Evolutionary conservation across 441 rosid species (phyloP).

Genomic region (Dalechampia spathulata): DNA sequence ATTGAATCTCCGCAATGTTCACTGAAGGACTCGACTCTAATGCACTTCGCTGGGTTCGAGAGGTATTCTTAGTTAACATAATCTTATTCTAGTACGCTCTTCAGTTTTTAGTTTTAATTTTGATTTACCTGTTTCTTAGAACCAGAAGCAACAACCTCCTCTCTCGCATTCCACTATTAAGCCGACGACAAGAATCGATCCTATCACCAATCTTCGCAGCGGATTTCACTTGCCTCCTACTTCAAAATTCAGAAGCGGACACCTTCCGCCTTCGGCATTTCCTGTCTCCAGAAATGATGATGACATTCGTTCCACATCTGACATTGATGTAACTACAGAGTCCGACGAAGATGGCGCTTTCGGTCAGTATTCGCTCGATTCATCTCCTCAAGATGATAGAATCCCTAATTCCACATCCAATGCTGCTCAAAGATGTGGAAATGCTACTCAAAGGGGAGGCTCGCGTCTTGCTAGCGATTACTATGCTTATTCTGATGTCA

Average conservation of each 20-base stretch:
- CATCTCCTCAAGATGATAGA: constrained; percentile 65
- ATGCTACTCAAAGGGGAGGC: constrained; percentile 25
- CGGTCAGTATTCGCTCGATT: constrained; percentile 56
- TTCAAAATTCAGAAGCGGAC: constrained; percentile 59
- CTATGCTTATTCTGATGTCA: constrained; percentile 65
- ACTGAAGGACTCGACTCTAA: constrained; percentile 53
- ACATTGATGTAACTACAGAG: constrained; percentile 51
- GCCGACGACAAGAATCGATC: constrained; percentile 28
- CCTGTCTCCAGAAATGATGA: constrained; percentile 43
- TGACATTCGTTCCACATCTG: constrained; percentile 54
- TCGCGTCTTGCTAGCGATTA: constrained; percentile 43
- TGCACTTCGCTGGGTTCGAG: constrained; percentile 51
- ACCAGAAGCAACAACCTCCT: constrained; percentile 40
- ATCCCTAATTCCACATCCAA: constrained; percentile 27
- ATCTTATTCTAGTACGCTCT: background rate
- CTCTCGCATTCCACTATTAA: constrained; percentile 31
- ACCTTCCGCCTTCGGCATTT: constrained; percentile 46
- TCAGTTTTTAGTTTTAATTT: background rate
- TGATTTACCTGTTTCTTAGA: background rate
- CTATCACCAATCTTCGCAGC: constrained; percentile 20
- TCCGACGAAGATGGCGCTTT: constrained; percentile 57
- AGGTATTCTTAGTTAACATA: constrained; percentile 19
- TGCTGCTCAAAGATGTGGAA: too few relatives aligned
- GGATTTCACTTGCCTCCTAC: constrained; percentile 55
- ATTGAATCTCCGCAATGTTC: constrained; percentile 33